Conservation (phyloP, 306 rosid genomes). For the Hippophae rhamnoides region DNA sequence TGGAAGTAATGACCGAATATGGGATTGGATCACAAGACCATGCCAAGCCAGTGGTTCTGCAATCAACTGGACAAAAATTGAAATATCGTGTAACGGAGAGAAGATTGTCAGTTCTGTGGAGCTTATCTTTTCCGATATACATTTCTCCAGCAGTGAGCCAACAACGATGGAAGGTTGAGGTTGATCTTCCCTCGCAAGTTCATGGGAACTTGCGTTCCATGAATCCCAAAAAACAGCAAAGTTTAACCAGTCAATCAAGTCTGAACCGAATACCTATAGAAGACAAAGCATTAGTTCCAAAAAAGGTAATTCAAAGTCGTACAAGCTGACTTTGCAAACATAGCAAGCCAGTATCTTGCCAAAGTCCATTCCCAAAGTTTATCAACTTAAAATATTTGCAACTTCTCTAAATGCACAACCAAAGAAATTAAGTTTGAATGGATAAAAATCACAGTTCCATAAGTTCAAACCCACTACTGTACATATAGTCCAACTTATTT, state of each 20-base stretch:
- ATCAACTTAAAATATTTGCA: too few relatives aligned
- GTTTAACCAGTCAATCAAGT: slow-evolving; percentile 83
- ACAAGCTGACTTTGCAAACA: neutral
- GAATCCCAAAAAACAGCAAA: slow-evolving; percentile 75
- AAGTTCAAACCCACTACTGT: too few relatives aligned
- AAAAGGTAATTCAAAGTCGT: neutral
- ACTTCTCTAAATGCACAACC: neutral
- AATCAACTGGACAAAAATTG: slow-evolving; percentile 59
- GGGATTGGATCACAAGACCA: slow-evolving; percentile 72
- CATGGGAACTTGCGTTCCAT: slow-evolving; percentile 70
- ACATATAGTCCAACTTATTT: too few relatives aligned
- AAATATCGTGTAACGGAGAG: slow-evolving; percentile 43
- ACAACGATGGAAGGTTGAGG: slow-evolving; percentile 45
- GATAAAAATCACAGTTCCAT: too few relatives aligned
- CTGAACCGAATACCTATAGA: slow-evolving; percentile 55
- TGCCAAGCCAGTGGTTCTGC: slow-evolving; percentile 95
- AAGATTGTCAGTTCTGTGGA: slow-evolving; percentile 34
- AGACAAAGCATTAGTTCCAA: neutral
- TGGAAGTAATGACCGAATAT: slow-evolving; percentile 63
- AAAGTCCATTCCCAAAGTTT: neutral
- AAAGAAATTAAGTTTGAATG: neutral
- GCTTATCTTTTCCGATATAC: slow-evolving; percentile 37
- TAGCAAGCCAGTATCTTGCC: neutral
- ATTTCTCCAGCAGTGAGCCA: slow-evolving; percentile 63
- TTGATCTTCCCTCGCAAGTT: slow-evolving; percentile 27